Base-by-base conservation (phyloP, 1,284 basidiomycete genomes). In the Singerocomus inundabilis region DNA sequence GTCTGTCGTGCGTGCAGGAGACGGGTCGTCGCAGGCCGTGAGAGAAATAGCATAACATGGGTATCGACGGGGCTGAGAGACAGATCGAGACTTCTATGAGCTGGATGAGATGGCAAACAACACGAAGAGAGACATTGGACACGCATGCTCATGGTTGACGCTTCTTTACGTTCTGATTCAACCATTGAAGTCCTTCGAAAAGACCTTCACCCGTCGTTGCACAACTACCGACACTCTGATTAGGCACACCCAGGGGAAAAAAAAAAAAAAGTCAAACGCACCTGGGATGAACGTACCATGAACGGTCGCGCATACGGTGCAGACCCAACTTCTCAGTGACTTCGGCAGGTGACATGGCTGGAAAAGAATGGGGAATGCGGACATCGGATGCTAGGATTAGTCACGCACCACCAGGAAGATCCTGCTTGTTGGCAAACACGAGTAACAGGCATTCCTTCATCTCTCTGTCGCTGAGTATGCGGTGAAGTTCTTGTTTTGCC, bases 401-500 rank as follows among this genome's bases (percentile, higher is more conserved):
- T 74, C 81, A 60, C 55, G 6, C 62, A 96, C 94, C 94, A 67
- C 93, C 94, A 13, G 94, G 94, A 57, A 99, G 74, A 82, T 99
- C 97, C 74, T 99, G 97, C 76, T 99, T 99, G 76, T 98, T 99
- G 21, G 97, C 96, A 75, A 99, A 99, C 31, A 99, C 96, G 55
- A 99, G 85, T 66, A 99, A 70, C 52, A 98, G 71, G 67, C 95
- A 98, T 60, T 98, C 94, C 72, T 92, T 92, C 96, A 99, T 98
- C 72, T 99, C 97, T 56, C 96, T 78, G 71, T 99, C 96, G 56
- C 90, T 91, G 67, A 99, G 79, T 74, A 99, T 99, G 49, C 95
- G 84, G 68, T 99, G 96, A 43, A 99, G 76, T 72, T 99, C 96
- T 67, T 93, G 88, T 62, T 93, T 88, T 33, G 96, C 97, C 72